Base-by-base conservation (phyloP, 108 stramenopile genomes). In the Nitzschia palea region DNA sequence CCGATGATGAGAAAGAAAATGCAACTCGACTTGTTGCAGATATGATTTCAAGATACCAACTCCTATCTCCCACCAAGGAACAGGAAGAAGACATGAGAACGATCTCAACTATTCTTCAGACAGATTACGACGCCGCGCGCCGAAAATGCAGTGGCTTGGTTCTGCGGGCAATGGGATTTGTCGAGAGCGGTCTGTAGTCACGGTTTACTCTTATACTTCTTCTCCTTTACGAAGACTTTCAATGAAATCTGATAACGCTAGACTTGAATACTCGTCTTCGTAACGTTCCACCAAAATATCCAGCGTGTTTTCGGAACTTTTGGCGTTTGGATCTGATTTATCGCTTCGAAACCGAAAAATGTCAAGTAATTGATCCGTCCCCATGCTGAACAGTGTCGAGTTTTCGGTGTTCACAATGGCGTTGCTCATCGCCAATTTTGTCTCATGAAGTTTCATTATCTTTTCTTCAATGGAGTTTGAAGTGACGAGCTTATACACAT, bases 401-500 rank as follows among this genome's bases (percentile, higher is more conserved):
- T 95, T 95, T 2, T 95, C 90, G 0, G 91, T 52, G 70, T 88
- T 93, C 18, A 95, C 90, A 26, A 95, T 87, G 2, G 88, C 88
- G 2, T 93, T 78, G 55, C 88, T 88, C 67, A 88, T 85, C 8
- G 79, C 85, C 54, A 84, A 58, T 58, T 95, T 95, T 2, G 60
- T 73, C 22, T 77, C 50, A 55, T 95, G 91, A 4, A 91, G 54
- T 57, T 81, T 33, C 91, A 91, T 84, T 8, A 96, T 94, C 48
- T 91, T 88, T 69, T 97, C 95, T 77, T 98, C 97, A 34, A 97
- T 85, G 2, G 96, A 90, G 70, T 83, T 77, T 26, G 57, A 55
- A 9, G 95, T 94, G 2, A 98, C 88, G 31, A 98, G 86, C 14
- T 94, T 84, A 68, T 95, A 98, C 6, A 97, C 94, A 67, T 95